phyloP scores from a whole-genome alignment of 176 grass and related monocot species.

The Musa beccarii region DNA sequence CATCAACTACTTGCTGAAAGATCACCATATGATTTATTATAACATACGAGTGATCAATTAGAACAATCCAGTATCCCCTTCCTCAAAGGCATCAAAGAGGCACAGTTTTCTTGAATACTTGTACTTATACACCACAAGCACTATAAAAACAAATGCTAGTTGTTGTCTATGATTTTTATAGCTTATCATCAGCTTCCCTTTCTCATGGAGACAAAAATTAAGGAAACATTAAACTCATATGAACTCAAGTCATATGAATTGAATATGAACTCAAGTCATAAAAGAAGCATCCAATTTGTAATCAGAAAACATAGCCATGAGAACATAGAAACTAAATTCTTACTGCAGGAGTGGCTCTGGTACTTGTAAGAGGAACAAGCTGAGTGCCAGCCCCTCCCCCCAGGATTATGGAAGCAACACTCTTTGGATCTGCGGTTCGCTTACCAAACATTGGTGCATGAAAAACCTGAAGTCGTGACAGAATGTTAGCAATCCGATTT shows the following conservation, averaged over 20 bases:
- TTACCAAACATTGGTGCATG: constrained; percentile 20
- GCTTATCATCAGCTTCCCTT: background rate
- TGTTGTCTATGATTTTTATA: background rate
- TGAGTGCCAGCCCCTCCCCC: constrained; percentile 72
- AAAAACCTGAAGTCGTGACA: background rate
- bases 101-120: too few relatives aligned
- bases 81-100: too few relatives aligned
- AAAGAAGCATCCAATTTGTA: background rate
- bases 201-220: background rate
- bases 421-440: constrained; percentile 34
- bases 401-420: constrained; percentile 68
- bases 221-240: too few relatives aligned
- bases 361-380: constrained; percentile 73
- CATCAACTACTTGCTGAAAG: too few relatives aligned
- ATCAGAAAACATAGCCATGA: background rate
- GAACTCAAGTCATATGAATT: too few relatives aligned
- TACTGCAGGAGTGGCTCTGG: constrained; percentile 82
- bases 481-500: background rate
- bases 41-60: too few relatives aligned
- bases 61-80: too few relatives aligned
- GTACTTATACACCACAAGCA: too few relatives aligned
- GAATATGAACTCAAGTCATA: too few relatives aligned
- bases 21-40: too few relatives aligned
- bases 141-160: background rate
- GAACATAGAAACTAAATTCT: background rate